Evolutionary conservation across 1,284 basidiomycete species (phyloP), one percentile per base, ranked within the genome.

Genomic region (Leccinum brunneo-olivaceum): DNA sequence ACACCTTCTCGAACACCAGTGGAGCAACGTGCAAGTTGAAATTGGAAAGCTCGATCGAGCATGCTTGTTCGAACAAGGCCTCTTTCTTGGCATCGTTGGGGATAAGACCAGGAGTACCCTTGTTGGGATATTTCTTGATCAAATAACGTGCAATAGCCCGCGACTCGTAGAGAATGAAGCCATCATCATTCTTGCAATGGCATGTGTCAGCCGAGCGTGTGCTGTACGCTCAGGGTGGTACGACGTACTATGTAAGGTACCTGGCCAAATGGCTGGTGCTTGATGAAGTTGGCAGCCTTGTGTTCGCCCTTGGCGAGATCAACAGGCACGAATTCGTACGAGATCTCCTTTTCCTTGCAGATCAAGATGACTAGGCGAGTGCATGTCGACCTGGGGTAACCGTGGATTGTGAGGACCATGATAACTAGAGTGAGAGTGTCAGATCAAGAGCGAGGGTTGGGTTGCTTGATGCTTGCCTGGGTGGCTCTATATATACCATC

Each of bases 221-320:
- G 10, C n/a, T 27, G 25, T 5, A 1, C 9, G n/a, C n/a, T 5
- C 19, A 21, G 3, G 1, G 18, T 5, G 7, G 5, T 0, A 32
- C 14, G 7, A 60, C 69, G 29, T 48, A 76, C 75, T 44, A 85
- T 68, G 60, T 73, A 80, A 2, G 81, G 82, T 48, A 84, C 60
- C 57, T 79, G 77, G 15, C 79, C 80, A 52, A 84, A 85, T 0
- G 83, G 81, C 50, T 84, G 80, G 19, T 67, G 58, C 21, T 56
- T 57, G 18, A 70, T 14, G 64, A 61, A 74, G n/a, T 57, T 67
- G 1, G 70, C 52, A 0, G 55, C 12, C 57, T 79, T 80, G 44
- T 81, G 73, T 51, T 73, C 71, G n/a, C 61, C 60, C 33, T 68
- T 69, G 29, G 36, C 0, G 10, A 75, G 34, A 54, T 80, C 63